Base-by-base conservation (phyloP, 352 stramenopile species). In the Globisporangium echinulatum region DNA sequence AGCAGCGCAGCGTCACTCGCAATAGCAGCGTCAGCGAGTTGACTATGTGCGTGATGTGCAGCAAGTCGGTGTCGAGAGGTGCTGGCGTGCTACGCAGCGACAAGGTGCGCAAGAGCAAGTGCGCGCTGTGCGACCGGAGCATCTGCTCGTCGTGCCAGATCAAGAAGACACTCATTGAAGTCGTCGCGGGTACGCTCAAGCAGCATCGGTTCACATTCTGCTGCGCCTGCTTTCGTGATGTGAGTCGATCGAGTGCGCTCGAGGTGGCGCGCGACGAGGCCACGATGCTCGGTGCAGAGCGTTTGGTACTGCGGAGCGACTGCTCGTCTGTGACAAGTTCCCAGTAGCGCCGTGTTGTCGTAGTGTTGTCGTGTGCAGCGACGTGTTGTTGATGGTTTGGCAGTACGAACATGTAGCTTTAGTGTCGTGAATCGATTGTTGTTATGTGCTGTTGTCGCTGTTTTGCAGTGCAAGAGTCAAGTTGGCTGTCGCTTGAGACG, bases 1-100 rank as follows among this genome's bases (percentile, higher is more conserved):
- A 44, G 40, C 40, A 44, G 10, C 7, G 10, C 40, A 78, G 92
- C n/a, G 96, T 97, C 55, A 67, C 87, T 8, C 8, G 39, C 14
- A 14, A 39, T 37, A 49, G 43, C 42, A 43, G 44, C 5, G 10
- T 42, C n/a, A 13, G 33, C 7, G 11, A n/a, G 4, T 17, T 5
- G 3, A 47, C 54, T 4, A 6, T 37, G 48, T 61, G 56, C 19
- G 49, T 10, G 33, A 43, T 50, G 2, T 61, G 56, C 48, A 38
- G 11, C 46, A 61, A 61, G 40, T 14, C 56, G 11, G 25, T 47
- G 47, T 61, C 48, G 46, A 19, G 7, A 19, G 48, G 37, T 7
- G 39, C 11, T 42, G 7, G 38, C 11, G 9, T 61, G 36, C 38
- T 61, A 6, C 46, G 56, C 17, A 46, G 44, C 52, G 36, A 19